Evolutionary conservation across 768 basidiomycete species (phyloP).

Genomic region (Tylopilus vinaceipallidus): DNA sequence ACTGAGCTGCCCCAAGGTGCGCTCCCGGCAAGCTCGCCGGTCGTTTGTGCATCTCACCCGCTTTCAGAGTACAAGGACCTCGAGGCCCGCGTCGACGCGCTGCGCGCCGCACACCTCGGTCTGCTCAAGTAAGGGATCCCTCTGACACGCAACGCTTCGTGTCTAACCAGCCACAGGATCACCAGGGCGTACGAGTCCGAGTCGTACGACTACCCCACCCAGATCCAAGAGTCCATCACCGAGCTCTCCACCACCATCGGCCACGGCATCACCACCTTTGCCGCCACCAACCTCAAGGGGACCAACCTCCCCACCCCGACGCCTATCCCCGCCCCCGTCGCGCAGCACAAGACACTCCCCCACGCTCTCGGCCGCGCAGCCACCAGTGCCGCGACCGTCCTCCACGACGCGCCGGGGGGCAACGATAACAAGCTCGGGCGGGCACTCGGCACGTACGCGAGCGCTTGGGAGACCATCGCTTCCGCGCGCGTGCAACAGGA

Average conservation of each 20-base stretch:
- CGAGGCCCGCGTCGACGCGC: slow-evolving; percentile 91
- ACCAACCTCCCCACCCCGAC: slow-evolving; percentile 78
- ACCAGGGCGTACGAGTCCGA: slow-evolving; percentile 87
- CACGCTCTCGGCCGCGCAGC: slow-evolving; percentile 90
- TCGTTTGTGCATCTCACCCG: neutral
- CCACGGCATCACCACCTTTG: slow-evolving; percentile 77
- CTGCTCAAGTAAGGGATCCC: slow-evolving; percentile 66
- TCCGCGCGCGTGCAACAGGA: slow-evolving; percentile 81
- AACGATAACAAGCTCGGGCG: slow-evolving; percentile 70
- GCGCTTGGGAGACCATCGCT: slow-evolving; percentile 82
- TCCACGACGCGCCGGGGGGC: slow-evolving; percentile 45
- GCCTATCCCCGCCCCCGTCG: slow-evolving; percentile 51
- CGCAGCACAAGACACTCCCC: slow-evolving; percentile 93
- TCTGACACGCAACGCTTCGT: neutral
- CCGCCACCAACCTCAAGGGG: slow-evolving; percentile 84
- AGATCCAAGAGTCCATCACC: slow-evolving; percentile 78
- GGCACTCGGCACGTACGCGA: slow-evolving; percentile 75
- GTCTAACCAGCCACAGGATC: slow-evolving; percentile 46
- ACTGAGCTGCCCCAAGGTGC: slow-evolving; percentile 91
- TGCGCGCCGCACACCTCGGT: slow-evolving; percentile 71
- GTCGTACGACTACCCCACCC: slow-evolving; percentile 85
- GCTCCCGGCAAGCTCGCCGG: slow-evolving; percentile 4
- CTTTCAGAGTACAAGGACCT: slow-evolving; percentile 92
- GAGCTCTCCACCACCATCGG: slow-evolving; percentile 72
- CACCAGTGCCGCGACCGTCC: slow-evolving; percentile 48